phyloP scores from a whole-genome alignment of 768 basidiomycete species.

The Russula emetica region DNA sequence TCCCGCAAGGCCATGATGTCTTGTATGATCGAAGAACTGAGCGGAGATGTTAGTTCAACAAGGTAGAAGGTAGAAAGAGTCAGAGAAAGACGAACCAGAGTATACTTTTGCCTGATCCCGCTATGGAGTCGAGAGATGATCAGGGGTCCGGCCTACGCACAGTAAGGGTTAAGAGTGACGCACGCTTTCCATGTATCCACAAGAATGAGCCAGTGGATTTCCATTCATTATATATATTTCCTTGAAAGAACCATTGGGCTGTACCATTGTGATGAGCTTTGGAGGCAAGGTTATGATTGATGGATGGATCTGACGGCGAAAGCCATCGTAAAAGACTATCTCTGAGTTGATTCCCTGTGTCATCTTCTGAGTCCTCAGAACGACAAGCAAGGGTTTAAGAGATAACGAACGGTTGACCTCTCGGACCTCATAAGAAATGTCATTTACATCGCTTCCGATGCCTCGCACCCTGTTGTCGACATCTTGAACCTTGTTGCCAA shows the following conservation, averaged over 20 bases:
- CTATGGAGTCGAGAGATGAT: neutral
- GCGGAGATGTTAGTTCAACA: neutral
- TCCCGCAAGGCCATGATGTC: neutral
- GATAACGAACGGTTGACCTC: neutral
- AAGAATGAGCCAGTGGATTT: neutral
- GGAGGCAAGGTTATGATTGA: neutral
- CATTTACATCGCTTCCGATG: neutral
- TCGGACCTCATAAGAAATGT: too few species aligned
- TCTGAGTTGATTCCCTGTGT: neutral
- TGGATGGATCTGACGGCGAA: neutral
- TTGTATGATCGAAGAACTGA: slow-evolving; percentile 10
- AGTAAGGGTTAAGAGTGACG: neutral
- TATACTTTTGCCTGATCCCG: slow-evolving; percentile 12
- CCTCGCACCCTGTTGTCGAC: neutral
- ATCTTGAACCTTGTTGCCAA: too few species aligned
- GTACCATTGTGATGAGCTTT: neutral
- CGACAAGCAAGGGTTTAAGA: neutral
- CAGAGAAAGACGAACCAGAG: neutral
- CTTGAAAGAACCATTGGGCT: neutral
- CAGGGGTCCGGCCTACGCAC: neutral
- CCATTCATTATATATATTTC: neutral
- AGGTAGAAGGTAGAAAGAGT: too few species aligned
- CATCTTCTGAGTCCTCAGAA: neutral
- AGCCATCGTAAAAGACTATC: neutral
- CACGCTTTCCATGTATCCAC: neutral